Base-by-base conservation (phyloP, 2,329 filamentous ascomycete genomes). In the Colletotrichum orbiculare region DNA sequence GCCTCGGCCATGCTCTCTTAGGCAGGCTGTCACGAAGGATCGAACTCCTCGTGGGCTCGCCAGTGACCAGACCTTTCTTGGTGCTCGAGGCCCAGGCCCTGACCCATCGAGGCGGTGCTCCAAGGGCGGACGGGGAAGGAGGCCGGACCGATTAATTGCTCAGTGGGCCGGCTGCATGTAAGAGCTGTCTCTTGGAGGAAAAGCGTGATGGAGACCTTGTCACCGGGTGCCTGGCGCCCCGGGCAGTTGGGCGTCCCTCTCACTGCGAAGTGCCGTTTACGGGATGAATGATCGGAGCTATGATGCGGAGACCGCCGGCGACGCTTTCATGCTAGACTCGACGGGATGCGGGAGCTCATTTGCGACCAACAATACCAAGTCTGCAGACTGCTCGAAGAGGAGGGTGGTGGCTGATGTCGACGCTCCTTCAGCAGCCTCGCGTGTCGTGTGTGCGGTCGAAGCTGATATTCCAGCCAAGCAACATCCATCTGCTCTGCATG, bases 391-490 rank as follows among this genome's bases (percentile, higher is more conserved):
- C 39, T 56, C 41, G 12, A 55, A 53, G 15, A 42, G 52, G 50
- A 34, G 58, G 25, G 34, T 35, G 41, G 45, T 41, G 57, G n/a
- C 50, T 57, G 45, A 25, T 33, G 57, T 39, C 50, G 50, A 42
- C n/a, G 38, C 15, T 37, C 37, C 6, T 34, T 39, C 43, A 48
- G 48, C 17, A 17, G 17, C 38, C 33, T 46, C 46, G 39, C 57
- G 39, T 56, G 35, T 52, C 38, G 47, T 43, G 37, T 55, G 53
- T 62, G 57, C 62, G 37, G 50, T 62, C 46, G 52, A 52, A 55
- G 37, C 11, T 12, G 38, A n/a, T 25, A 52, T 65, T 58, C 61
- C 60, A 17, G 62, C 62, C 62, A 65, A 62, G 62, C 47, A 34
- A 25, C 25, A 25, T 25, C 25, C 25, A 4, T n/a, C 37, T 17